Conservation (phyloP, 352 stramenopile species). For the Globisporangium cylindrosporum region DNA sequence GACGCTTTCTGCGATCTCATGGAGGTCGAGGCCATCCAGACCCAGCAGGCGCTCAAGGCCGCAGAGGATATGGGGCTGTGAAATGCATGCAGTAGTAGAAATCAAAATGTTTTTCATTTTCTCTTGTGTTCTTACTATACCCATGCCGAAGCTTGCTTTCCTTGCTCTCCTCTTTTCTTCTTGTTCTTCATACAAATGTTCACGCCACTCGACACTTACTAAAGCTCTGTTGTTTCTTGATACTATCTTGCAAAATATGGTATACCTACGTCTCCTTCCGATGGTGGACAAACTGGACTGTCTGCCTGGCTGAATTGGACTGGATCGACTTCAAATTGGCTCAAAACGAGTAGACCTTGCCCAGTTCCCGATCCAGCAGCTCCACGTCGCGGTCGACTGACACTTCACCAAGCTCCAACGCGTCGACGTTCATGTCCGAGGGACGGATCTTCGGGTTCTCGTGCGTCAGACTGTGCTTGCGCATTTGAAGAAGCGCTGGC, state of each 20-base stretch:
- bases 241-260: conserved; percentile 10
- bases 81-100: background rate
- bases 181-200: background rate
- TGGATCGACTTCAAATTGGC: conserved; percentile 18
- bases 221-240: background rate
- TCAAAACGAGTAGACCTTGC: conserved; percentile 48
- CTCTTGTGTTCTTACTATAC: conserved; percentile 33
- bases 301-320: conserved; percentile 7
- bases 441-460: conserved; percentile 64
- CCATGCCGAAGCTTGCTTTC: conserved; percentile 19
- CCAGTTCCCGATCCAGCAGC: conserved; percentile 62
- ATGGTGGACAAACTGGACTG: background rate
- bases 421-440: conserved; percentile 74
- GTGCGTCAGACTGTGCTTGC: conserved; percentile 69
- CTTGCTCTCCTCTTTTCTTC: background rate
- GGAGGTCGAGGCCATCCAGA: conserved; percentile 40
- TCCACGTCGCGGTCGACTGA: conserved; percentile 63
- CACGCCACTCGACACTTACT: conserved; percentile 5
- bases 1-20: conserved; percentile 54
- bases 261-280: conserved; percentile 17
- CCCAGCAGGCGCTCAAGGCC: conserved; percentile 42
- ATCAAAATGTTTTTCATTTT: conserved; percentile 12
- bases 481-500: conserved; percentile 69
- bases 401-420: conserved; percentile 46
- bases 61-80: conserved; percentile 60